Conservation (phyloP, 768 basidiomycete genomes). For the Mycena epipterygia region DNA sequence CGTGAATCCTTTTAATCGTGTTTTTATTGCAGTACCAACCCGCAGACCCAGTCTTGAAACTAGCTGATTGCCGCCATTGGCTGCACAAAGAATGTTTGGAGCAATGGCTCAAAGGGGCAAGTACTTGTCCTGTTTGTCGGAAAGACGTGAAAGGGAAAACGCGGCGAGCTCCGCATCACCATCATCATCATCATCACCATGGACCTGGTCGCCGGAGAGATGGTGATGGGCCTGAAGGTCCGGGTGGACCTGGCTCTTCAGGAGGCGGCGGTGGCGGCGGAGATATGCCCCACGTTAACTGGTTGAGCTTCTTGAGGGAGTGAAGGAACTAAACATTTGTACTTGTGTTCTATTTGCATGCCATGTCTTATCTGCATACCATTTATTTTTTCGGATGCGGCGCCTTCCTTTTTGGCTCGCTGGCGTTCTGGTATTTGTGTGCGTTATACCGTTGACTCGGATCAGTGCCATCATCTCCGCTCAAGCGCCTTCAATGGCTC, state of each 20-base stretch:
- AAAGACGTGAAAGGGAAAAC: constrained; percentile 59
- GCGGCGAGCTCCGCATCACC: constrained; percentile 1
- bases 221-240: constrained; percentile 17
- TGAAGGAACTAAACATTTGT: constrained; percentile 21
- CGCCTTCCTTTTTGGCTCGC: neutral
- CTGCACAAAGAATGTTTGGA: constrained; percentile 82
- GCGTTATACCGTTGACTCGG: neutral
- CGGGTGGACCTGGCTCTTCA: constrained; percentile 13
- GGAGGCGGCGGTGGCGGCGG: constrained; percentile 11
- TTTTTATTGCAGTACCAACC: constrained; percentile 67
- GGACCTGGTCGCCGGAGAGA: constrained; percentile 20
- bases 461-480: neutral
- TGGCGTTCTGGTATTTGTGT: neutral
- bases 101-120: constrained; percentile 87
- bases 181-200: constrained; percentile 19
- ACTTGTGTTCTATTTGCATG: constrained; percentile 9
- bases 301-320: constrained; percentile 32
- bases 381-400: neutral
- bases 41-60: constrained; percentile 73
- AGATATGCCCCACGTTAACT: constrained; percentile 4
- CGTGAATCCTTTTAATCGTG: constrained; percentile 23
- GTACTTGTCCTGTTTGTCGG: constrained; percentile 87
- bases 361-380: neutral
- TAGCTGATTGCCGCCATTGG: constrained; percentile 84
- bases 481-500: neutral